Conservation (phyloP, 495 filamentous ascomycete species). For the Patellaria atrata region DNA sequence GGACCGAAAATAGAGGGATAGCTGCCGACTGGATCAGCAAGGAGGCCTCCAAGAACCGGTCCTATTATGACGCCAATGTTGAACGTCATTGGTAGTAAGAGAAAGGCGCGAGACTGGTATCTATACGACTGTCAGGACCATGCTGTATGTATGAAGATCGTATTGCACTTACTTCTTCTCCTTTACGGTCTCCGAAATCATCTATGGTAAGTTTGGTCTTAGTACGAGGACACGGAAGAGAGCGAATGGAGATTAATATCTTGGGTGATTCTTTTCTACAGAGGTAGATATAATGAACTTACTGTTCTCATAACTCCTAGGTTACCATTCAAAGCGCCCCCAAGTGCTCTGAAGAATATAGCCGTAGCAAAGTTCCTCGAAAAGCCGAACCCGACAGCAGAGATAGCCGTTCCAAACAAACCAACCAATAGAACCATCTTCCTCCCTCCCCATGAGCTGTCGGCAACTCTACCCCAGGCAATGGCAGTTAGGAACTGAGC, state of each 20-base stretch:
- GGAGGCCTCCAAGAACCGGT: slow-evolving; percentile 36
- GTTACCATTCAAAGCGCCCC: slow-evolving; percentile 63
- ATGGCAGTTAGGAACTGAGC: slow-evolving; percentile 80
- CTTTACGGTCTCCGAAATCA: slow-evolving; percentile 64
- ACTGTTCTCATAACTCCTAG: slow-evolving; percentile 67
- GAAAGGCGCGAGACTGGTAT: slow-evolving; percentile 61
- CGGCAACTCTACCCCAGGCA: slow-evolving; percentile 64
- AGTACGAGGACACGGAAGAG: no score
- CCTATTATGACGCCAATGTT: slow-evolving; percentile 71
- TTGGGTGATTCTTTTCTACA: no score
- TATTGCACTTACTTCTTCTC: slow-evolving; percentile 38
- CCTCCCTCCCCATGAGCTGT: slow-evolving; percentile 53
- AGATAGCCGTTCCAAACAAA: slow-evolving; percentile 53
- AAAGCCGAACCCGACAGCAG: slow-evolving; percentile 70
- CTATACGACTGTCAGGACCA: slow-evolving; percentile 19
- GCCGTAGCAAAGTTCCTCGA: slow-evolving; percentile 56
- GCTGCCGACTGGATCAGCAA: slow-evolving; percentile 55
- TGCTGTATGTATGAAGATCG: not conserved
- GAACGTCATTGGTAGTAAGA: slow-evolving; percentile 69
- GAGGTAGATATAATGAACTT: no score
- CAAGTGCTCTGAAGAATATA: slow-evolving; percentile 56
- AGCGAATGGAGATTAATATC: no score
- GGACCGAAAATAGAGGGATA: slow-evolving; percentile 53
- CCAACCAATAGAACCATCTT: slow-evolving; percentile 69
- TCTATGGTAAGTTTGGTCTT: no score